These are phyloP conservation scores for Phytopythium cucurbitacearum DNA, from an alignment of 352 stramenopile genomes.

Conservation along the genomic window DNA sequence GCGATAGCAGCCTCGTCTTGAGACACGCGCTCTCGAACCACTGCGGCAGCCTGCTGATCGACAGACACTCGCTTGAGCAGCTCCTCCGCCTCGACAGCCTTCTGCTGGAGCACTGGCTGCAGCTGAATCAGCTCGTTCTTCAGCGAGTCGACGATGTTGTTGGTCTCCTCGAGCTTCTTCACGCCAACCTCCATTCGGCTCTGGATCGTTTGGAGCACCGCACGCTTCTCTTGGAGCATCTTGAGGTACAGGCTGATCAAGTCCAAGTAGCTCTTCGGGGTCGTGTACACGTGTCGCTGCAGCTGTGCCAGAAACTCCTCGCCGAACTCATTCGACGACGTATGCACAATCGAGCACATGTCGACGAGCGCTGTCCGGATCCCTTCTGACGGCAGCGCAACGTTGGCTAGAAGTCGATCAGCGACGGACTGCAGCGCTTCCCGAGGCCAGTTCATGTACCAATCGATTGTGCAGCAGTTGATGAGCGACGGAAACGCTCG, in stretches of 20 bases:
- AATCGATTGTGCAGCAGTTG: constrained; percentile 96
- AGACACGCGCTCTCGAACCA: constrained; percentile 83
- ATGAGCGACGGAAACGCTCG: constrained; percentile 94
- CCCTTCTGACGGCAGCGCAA: constrained; percentile 73
- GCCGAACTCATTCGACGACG: constrained; percentile 84
- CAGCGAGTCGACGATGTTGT: constrained; percentile 91
- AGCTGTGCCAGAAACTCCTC: constrained; percentile 89
- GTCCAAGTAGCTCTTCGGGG: constrained; percentile 95
- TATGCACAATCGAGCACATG: constrained; percentile 93
- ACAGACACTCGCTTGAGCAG: constrained; percentile 91
- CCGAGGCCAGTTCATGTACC: constrained; percentile 93
- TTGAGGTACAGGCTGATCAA: constrained; percentile 93
- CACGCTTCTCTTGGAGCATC: constrained; percentile 89
- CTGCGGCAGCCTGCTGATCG: constrained; percentile 89
- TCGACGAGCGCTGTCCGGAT: constrained; percentile 74
- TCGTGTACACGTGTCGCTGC: constrained; percentile 93
- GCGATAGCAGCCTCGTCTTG: constrained; percentile 90
- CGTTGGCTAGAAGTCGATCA: constrained; percentile 76
- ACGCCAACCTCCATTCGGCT: constrained; percentile 90
- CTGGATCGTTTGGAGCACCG: constrained; percentile 77
- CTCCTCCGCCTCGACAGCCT: constrained; percentile 88
- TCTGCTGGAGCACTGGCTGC: constrained; percentile 90
- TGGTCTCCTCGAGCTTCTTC: constrained; percentile 93
- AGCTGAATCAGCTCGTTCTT: constrained; percentile 90
- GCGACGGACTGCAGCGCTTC: constrained; percentile 91